phyloP scores from a whole-genome alignment of 139 green algal genomes.

The Coccomyxa sp. region DNA sequence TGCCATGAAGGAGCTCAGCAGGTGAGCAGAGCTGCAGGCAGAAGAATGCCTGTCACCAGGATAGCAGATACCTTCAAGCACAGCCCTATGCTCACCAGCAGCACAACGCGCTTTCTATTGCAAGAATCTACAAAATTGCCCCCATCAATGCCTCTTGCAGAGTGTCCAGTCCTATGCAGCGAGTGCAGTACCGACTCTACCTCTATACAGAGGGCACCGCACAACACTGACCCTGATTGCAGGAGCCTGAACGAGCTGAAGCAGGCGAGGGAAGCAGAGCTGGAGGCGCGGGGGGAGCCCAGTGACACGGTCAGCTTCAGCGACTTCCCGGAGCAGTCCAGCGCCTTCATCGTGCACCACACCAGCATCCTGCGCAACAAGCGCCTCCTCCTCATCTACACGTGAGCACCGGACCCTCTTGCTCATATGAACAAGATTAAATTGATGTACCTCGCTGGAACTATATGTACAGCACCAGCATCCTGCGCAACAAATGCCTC shows the following conservation, averaged over 20 bases:
- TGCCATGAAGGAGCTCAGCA: constrained; percentile 32
- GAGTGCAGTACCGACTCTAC: too few species aligned
- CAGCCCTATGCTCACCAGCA: too few species aligned
- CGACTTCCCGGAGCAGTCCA: constrained; percentile 28
- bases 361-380: constrained; percentile 55
- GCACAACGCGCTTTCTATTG: too few species aligned
- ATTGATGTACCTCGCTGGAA: too few species aligned
- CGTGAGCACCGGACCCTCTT: constrained; percentile 18
- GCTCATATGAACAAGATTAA: too few species aligned
- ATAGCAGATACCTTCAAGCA: too few species aligned
- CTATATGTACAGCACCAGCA: constrained; percentile 48
- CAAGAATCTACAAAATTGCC: too few species aligned
- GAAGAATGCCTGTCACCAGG: too few species aligned
- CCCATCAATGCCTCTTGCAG: too few species aligned
- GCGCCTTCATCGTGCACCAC: constrained; percentile 52
- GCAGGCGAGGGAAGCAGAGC: constrained; percentile 3
- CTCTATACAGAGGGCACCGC: neutral
- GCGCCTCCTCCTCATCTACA: constrained; percentile 44
- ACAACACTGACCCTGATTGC: neutral
- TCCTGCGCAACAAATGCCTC: constrained; percentile 55
- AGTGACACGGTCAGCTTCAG: constrained; percentile 8
- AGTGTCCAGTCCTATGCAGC: too few species aligned
- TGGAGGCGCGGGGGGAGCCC: constrained; percentile 1
- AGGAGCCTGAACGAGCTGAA: constrained; percentile 20
- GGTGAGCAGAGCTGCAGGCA: constrained; percentile 13